Conservation (phyloP, 169 alveolate genomes). For the Plasmodium adleri region DNA sequence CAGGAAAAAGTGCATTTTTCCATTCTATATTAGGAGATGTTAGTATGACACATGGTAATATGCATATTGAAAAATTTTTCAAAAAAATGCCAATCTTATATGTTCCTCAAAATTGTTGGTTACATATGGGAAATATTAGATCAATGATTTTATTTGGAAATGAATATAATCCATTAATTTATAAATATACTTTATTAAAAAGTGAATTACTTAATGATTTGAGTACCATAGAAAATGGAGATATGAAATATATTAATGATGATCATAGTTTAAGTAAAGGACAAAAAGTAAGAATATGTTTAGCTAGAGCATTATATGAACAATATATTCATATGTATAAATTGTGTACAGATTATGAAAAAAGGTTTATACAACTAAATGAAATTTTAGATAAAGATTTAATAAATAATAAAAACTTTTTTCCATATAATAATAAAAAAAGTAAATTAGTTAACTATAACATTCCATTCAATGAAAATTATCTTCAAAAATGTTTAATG, state of each 20-base stretch:
- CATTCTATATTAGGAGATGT: conserved; percentile 85
- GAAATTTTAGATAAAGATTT: background rate
- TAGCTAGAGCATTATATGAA: conserved; percentile 93
- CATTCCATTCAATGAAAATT: conserved; percentile 2
- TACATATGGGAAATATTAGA: conserved; percentile 86
- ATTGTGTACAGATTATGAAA: conserved; percentile 5
- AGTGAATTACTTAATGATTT: conserved; percentile 82
- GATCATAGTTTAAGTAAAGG: conserved; percentile 92
- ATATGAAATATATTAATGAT: conserved; percentile 84
- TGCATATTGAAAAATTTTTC: conserved; percentile 39
- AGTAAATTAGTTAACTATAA: background rate
- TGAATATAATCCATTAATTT: conserved; percentile 73
- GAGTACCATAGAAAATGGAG: conserved; percentile 83
- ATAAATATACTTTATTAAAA: conserved; percentile 77
- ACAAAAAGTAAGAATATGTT: conserved; percentile 91
- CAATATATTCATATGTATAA: conserved; percentile 58
- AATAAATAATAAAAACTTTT: conserved; percentile 6
- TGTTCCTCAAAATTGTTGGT: conserved; percentile 88
- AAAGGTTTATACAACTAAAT: background rate
- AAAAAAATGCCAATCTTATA: conserved; percentile 83
- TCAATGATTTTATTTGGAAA: conserved; percentile 87
- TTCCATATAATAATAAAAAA: background rate
- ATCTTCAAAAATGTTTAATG: conserved; percentile 2
- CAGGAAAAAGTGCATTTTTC: conserved; percentile 91
- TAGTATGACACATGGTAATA: conserved; percentile 30